Evolutionary conservation across 441 rosid genomes (phyloP), one percentile per base, ranked within the genome.

Genomic region (Metrosideros polymorpha): DNA sequence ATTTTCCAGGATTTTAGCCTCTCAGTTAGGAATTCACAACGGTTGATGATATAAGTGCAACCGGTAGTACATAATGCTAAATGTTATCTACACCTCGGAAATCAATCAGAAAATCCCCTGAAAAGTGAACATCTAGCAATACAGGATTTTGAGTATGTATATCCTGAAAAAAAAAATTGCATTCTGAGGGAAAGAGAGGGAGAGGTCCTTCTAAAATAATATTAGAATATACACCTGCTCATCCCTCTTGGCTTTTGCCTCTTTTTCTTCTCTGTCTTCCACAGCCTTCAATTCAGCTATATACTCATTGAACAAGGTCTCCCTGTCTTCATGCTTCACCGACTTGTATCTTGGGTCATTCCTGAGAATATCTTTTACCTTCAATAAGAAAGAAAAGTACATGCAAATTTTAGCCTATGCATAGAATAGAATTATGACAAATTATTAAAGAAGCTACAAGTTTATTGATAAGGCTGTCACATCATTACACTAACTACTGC

Each of bases 351-450:
- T 95, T 27, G 95, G 94, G 84, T 98, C 99, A 92, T 94, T 89
- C 90, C 99, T 93, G 86, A 98, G 88, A 87, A 91, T 89, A 89
- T 97, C 99, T 91, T 97, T 98, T 88, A 96, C 96, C 99, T 98
- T 59, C 90, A 87, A 66, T 63, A 87, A 83, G 75, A 66, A 89
- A 77, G 76, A 57, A 45, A 76, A 56, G 83, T 22, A 29, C 32
- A 19, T 39, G 35, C 4, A 66, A 66, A 5, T 35, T 66, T 35
- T 71, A 71, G 24, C 24, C 22, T 71, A 39, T 10, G 79, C 15
- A 15, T 22, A 71, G 5, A 54, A 54, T 8, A 54, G 57, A 54
- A 54, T 54, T 24, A 54, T 54, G 12, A 54, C n/a, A 24, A 54
- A 54, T 7, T 22, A 35, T 71, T 39, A 35, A 71, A 22, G 47